phyloP scores from a whole-genome alignment of 345 rosid species.

The Gossypium bickii region DNA sequence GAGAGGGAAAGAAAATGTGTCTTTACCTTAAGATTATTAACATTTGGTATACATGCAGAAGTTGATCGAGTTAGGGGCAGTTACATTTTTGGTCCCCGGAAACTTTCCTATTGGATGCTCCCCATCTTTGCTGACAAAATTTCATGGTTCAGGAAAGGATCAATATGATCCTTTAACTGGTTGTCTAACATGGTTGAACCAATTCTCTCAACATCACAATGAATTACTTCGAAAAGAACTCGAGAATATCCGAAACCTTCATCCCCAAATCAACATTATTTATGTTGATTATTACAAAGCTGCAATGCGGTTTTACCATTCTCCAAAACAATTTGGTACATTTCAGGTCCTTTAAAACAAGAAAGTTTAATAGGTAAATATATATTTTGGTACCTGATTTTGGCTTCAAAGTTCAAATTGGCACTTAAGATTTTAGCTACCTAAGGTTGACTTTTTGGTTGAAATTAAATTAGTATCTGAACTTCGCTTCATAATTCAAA shows the following conservation, averaged over 20 bases:
- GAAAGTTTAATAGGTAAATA: background rate
- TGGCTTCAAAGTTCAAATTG: no score
- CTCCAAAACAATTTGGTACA: conserved; percentile 39
- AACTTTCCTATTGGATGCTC: conserved; percentile 42
- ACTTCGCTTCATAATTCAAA: no score
- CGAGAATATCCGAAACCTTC: conserved; percentile 15
- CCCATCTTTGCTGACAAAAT: conserved; percentile 26
- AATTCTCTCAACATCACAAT: conserved; percentile 35
- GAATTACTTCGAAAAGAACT: conserved; percentile 29
- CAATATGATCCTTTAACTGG: conserved; percentile 36
- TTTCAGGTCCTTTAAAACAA: background rate
- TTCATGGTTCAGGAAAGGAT: conserved; percentile 11
- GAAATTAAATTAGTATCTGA: no score
- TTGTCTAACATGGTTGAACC: conserved; percentile 38
- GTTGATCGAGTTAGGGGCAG: conserved; percentile 38
- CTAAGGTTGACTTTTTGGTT: no score
- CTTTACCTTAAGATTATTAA: background rate
- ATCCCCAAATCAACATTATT: conserved; percentile 31
- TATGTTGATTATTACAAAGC: conserved; percentile 38
- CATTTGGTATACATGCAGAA: conserved; percentile 25
- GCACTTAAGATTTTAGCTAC: no score
- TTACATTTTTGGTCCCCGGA: conserved; percentile 44
- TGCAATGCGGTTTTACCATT: background rate
- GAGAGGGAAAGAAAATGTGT: no score
- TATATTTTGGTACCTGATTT: no score